Evolutionary conservation across 805 yeast species (phyloP), one percentile per base, ranked within the genome.

Genomic region (Soucietia sequanensis): DNA sequence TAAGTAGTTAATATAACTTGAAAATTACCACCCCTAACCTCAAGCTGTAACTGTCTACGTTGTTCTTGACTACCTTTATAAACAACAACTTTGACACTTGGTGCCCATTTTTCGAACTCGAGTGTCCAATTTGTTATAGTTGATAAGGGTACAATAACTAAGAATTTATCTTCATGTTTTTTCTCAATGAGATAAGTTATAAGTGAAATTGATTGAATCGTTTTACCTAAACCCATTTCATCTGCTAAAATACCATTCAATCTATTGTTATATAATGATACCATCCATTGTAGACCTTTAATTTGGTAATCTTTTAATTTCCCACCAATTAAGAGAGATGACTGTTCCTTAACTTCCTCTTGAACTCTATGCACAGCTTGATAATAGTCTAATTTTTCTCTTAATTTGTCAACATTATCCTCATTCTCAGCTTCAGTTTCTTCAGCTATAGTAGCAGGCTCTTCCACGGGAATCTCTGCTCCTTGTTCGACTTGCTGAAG

Each of bases 81-180:
- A 22, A 81, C 77, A 43, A 86, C 75, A 7, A 80, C 80, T 42
- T 76, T 81, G 22, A 85, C 70, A 10, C 75, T 48, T n/a, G 95
- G 95, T 0, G 93, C 95, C 95, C 95, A 85, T 59, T 83, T 83
- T 44, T 84, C 93, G 54, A 85, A 85, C 60, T 85, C 95, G 37
- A 83, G 42, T 10, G 85, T 83, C 95, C 95, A 85, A 55, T 85
- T 85, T 2, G 95, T 84, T 27, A 85, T 75, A 0, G 95, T 86
- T 2, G 93, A 84, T 43, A 85, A 67, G 4, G 95, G 95, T 20
- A 85, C 95, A 57, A 85, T 80, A 28, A 85, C 87, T 52, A 85
- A 71, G 47, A 80, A 85, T 38, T 86, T 86, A 21, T 82, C 87
- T 30, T 71, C 74, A 36, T 80, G 74, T 50, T 85, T 85, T 26